Conservation (phyloP, 257 asterid species). For the Cordia subcordata region DNA sequence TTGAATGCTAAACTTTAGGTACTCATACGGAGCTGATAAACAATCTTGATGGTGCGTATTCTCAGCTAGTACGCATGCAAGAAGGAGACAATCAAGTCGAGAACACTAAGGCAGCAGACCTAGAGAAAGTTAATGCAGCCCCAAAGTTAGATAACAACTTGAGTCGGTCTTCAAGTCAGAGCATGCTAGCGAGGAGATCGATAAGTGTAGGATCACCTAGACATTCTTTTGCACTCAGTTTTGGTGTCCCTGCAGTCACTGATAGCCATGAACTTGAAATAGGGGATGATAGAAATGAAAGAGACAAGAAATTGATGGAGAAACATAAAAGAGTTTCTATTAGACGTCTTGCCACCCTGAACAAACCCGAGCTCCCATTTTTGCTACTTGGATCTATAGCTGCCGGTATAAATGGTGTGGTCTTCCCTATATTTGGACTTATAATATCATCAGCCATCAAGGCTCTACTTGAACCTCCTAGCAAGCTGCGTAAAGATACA, state of each 20-base stretch:
- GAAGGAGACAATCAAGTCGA: slow-evolving; percentile 42
- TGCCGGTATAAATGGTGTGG: slow-evolving; percentile 48
- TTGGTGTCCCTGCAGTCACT: slow-evolving; percentile 32
- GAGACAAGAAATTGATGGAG: slow-evolving; percentile 13
- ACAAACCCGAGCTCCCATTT: slow-evolving; percentile 60
- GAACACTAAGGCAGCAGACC: slow-evolving; percentile 7
- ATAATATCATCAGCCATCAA: slow-evolving; percentile 54
- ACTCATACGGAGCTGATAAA: slow-evolving; percentile 59
- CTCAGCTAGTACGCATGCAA: slow-evolving; percentile 66
- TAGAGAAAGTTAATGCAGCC: slow-evolving; percentile 10
- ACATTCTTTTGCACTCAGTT: slow-evolving; percentile 38
- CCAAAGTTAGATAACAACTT: slow-evolving; percentile 29
- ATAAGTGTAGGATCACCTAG: slow-evolving; percentile 54
- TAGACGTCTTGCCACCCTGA: slow-evolving; percentile 43
- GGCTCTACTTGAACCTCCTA: slow-evolving; percentile 59
- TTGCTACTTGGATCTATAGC: slow-evolving; percentile 57
- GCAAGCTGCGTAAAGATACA: slow-evolving; percentile 38
- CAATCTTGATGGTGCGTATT: slow-evolving; percentile 65
- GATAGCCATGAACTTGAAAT: slow-evolving; percentile 27
- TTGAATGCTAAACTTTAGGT: slow-evolving; percentile 29
- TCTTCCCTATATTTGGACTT: slow-evolving; percentile 71
- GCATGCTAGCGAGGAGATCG: slow-evolving; percentile 39
- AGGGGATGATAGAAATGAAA: slow-evolving; percentile 17
- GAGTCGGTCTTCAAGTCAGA: slow-evolving; percentile 46
- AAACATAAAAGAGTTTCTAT: slow-evolving; percentile 39